These are phyloP conservation scores for Gentiana straminea DNA, from an alignment of 257 asterid species.

Conservation along the genomic window DNA sequence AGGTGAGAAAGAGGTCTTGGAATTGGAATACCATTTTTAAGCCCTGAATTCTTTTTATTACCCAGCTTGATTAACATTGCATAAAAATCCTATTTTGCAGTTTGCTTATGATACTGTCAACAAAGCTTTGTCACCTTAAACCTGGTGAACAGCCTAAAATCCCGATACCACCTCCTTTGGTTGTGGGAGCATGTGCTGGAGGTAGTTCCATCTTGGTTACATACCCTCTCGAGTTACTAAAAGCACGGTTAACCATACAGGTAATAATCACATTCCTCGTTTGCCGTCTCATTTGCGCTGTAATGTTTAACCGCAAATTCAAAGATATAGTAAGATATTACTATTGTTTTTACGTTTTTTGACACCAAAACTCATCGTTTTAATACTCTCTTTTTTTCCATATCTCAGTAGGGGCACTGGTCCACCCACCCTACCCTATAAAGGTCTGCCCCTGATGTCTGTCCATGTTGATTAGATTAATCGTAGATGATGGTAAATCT, in stretches of 20 bases:
- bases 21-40: background rate
- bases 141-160: slow-evolving; percentile 50
- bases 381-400: no score
- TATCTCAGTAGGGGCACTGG: no score
- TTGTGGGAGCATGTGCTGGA: slow-evolving; percentile 98
- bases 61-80: background rate
- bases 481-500: no score
- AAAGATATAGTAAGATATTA: no score
- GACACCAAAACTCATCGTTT: no score
- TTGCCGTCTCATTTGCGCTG: background rate
- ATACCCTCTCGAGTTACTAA: slow-evolving; percentile 88
- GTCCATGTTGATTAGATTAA: no score
- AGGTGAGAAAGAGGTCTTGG: slow-evolving; percentile 35
- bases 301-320: no score
- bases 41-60: background rate
- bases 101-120: slow-evolving; percentile 85
- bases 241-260: slow-evolving; percentile 90
- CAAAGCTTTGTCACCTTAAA: slow-evolving; percentile 63
- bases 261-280: slow-evolving; percentile 20
- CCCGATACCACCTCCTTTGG: slow-evolving; percentile 65
- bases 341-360: no score
- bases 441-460: no score
- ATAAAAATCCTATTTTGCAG: slow-evolving; percentile 25
- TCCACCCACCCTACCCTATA: no score
- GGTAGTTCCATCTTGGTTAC: slow-evolving; percentile 87